These are phyloP conservation scores for Rhizomucor pusillus DNA, from an alignment of 371 early-diverging fungal species.

Conservation along the genomic window DNA sequence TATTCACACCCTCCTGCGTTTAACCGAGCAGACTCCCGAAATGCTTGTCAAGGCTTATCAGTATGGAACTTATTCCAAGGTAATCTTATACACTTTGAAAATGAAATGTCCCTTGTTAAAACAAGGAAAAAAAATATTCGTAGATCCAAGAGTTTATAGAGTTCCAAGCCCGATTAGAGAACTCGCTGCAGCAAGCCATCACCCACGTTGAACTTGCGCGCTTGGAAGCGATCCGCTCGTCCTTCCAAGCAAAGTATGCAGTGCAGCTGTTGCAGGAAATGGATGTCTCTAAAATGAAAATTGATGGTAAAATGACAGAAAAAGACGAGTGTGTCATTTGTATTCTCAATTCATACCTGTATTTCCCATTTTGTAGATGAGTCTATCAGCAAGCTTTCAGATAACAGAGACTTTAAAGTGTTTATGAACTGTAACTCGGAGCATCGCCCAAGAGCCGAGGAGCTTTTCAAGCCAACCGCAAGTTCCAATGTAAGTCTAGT, in stretches of 20 bases:
- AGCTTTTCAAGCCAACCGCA: conserved; percentile 33
- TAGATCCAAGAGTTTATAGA: conserved; percentile 84
- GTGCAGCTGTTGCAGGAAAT: conserved; percentile 58
- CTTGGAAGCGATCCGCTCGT: conserved; percentile 52
- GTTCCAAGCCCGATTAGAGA: conserved; percentile 68
- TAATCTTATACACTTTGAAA: conserved; percentile 16
- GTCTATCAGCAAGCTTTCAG: conserved; percentile 34
- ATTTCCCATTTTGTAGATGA: conserved; percentile 9
- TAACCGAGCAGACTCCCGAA: conserved; percentile 67
- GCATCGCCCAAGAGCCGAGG: conserved; percentile 34
- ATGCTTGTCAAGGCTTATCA: conserved; percentile 85
- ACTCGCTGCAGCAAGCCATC: conserved; percentile 72
- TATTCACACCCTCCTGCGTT: no score
- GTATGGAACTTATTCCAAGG: conserved; percentile 85
- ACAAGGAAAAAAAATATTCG: background rate
- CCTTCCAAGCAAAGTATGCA: conserved; percentile 52
- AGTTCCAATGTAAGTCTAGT: conserved; percentile 27
- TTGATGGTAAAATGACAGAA: conserved; percentile 32
- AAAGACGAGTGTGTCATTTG: background rate
- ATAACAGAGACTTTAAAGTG: conserved; percentile 65
- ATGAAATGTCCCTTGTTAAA: background rate
- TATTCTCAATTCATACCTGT: background rate
- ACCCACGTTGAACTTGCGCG: conserved; percentile 58
- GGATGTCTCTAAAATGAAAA: conserved; percentile 49
- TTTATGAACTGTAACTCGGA: conserved; percentile 53